Conservation (phyloP, 2,329 filamentous ascomycete species). For the Cladosporium sp. region DNA sequence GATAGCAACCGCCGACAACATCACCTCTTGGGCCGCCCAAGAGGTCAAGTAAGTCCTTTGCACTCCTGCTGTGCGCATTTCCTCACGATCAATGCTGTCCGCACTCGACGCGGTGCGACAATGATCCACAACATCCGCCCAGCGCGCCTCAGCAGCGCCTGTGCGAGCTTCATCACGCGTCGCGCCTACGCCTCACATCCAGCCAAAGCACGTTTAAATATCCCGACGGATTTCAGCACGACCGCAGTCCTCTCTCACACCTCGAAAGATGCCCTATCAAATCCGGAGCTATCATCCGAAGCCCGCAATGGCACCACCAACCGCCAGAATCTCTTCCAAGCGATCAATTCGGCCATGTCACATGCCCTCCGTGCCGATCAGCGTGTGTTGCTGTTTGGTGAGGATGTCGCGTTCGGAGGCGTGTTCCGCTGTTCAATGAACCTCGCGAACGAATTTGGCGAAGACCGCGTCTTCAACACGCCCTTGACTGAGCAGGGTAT, state of each 20-base stretch:
- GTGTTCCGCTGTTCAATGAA: conserved; percentile 81
- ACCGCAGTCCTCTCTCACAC: conserved; percentile 77
- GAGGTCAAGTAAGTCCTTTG: neutral
- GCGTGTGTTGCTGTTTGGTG: conserved; percentile 83
- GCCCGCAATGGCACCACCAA: conserved; percentile 53
- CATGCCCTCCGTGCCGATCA: conserved; percentile 79
- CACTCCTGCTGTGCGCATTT: too few relatives aligned
- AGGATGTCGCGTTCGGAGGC: conserved; percentile 94
- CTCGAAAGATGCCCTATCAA: conserved; percentile 62
- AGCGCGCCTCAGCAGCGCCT: conserved; percentile 1
- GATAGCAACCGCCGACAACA: neutral
- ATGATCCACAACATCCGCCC: conserved; percentile 3
- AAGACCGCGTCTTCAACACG: conserved; percentile 91
- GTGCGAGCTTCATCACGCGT: neutral
- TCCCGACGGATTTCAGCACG: conserved; percentile 78
- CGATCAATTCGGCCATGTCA: conserved; percentile 83
- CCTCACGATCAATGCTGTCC: too few relatives aligned
- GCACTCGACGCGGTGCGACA: neutral
- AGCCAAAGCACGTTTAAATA: conserved; percentile 62
- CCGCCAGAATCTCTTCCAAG: conserved; percentile 88
- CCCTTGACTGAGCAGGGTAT: conserved; percentile 92
- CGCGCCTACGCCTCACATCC: conserved; percentile 43
- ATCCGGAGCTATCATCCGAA: conserved; percentile 58
- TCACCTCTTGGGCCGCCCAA: neutral
- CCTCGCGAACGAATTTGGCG: conserved; percentile 78